Conservation (phyloP, 129 eudicot species). For the Sambucus nigra region DNA sequence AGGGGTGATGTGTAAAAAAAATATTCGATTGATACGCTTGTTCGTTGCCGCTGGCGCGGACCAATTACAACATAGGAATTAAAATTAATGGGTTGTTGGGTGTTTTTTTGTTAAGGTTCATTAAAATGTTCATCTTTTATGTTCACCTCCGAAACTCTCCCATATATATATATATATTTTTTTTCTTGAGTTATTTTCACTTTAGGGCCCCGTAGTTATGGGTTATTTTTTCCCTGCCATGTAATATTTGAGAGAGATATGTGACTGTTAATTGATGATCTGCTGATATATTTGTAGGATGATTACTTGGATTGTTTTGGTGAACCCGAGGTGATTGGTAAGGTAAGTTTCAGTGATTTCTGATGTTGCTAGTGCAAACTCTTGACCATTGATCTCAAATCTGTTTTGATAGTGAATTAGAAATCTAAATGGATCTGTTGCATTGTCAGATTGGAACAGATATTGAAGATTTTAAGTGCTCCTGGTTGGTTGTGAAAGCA, state of each 20-base stretch:
- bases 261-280: background rate
- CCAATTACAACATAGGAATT: too few species aligned
- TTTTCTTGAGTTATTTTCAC: background rate
- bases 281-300: conserved; percentile 36
- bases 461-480: conserved; percentile 89
- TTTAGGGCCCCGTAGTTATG: too few species aligned
- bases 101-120: too few species aligned
- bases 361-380: background rate
- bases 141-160: too few species aligned
- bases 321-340: conserved; percentile 75
- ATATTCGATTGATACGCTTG: too few species aligned
- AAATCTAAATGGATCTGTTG: conserved; percentile 9
- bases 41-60: too few species aligned
- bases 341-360: conserved; percentile 28
- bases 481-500: conserved; percentile 86
- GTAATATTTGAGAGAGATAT: background rate
- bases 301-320: conserved; percentile 87
- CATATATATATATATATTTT: too few species aligned
- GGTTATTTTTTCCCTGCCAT: too few species aligned
- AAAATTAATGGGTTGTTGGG: too few species aligned
- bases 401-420: background rate
- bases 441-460: conserved; percentile 68
- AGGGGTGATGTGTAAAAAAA: too few species aligned
- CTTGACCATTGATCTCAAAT: background rate
- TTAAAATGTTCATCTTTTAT: too few species aligned